Evolutionary conservation across 768 basidiomycete species (phyloP), one percentile per base, ranked within the genome.

Genomic region (Leccinum longicurvipes): DNA sequence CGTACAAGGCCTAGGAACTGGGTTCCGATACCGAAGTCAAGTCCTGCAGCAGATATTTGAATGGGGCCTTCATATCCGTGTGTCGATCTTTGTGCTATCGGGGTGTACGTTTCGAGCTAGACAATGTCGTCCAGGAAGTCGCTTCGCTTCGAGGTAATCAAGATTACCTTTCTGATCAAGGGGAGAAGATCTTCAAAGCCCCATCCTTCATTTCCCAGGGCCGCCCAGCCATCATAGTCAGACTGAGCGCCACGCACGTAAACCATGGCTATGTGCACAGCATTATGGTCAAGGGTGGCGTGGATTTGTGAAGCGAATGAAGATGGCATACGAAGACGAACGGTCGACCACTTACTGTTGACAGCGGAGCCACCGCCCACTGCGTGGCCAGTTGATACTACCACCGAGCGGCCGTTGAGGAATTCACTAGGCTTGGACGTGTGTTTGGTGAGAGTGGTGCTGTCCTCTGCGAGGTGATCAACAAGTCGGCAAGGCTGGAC

Each of bases 361-460:
- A 87, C 77, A 53, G 73, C 72, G 1, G 83, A 84, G 1, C 85
- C 85, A 6, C 86, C 86, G 6, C 86, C 85, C 6, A 87, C 61
- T 39, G 76, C 79, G 50, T 79, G 74, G 0, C 80, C 85, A 27
- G 71, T 65, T 0, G 76, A 73, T 3, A 83, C 74, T 36, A 80
- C 47, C 5, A 71, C 59, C 4, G 71, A 61, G 5, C 86, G 82
- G 4, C 77, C 79, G 5, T 72, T 67, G 28, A 77, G 67, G 50
- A 74, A 79, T 0, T 72, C 68, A 59, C 78, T 79, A 4, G 76
- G 74, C 23, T 70, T 69, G 9, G 58, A 63, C 6, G 50, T 47
- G 54, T 85, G 73, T 55, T 73, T 72, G 2, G 75, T 75, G 53
- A 86, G 71, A 0, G 79, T 79, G 25, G 73, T 74, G 36, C 72